Conservation (phyloP, 208 protist genomes). For the Endotrypanum monterogeii region DNA sequence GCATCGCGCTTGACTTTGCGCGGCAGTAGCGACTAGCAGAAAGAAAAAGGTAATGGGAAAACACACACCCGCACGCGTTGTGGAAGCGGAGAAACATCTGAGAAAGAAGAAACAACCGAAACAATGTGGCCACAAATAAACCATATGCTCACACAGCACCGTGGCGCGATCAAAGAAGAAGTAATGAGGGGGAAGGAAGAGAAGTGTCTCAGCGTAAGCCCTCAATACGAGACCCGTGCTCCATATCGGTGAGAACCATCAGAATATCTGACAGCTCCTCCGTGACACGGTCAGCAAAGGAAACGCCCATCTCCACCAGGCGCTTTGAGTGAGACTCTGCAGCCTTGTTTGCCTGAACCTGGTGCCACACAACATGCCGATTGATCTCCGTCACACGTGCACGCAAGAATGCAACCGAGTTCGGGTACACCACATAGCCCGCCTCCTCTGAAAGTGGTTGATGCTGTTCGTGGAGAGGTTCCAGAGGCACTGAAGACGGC, state of each 20-base stretch:
- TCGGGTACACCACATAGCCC: conserved; percentile 31
- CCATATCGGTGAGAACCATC: conserved; percentile 51
- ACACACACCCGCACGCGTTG: not conserved
- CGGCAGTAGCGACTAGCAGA: not conserved
- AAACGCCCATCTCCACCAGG: conserved; percentile 38
- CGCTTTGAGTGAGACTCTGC: conserved; percentile 30
- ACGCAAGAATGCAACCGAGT: conserved; percentile 29
- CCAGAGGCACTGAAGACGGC: not conserved
- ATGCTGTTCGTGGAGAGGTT: not conserved
- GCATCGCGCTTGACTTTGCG: not conserved
- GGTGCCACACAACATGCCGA: conserved; percentile 47
- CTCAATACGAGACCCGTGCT: conserved; percentile 24
- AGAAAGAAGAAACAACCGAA: not conserved
- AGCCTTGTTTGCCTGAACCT: conserved; percentile 38
- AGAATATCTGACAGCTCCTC: conserved; percentile 58
- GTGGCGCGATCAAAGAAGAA: not conserved
- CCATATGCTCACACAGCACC: not conserved
- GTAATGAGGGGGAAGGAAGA: not conserved
- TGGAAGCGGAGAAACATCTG: not conserved
- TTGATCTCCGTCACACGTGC: conserved; percentile 53
- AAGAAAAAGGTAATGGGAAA: not conserved
- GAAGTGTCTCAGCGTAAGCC: not conserved
- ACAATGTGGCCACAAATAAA: too few relatives aligned
- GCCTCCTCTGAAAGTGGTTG: not conserved
- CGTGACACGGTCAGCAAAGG: conserved; percentile 42